phyloP scores from a whole-genome alignment of 78 protist species.

The Ministeria vibrans region DNA sequence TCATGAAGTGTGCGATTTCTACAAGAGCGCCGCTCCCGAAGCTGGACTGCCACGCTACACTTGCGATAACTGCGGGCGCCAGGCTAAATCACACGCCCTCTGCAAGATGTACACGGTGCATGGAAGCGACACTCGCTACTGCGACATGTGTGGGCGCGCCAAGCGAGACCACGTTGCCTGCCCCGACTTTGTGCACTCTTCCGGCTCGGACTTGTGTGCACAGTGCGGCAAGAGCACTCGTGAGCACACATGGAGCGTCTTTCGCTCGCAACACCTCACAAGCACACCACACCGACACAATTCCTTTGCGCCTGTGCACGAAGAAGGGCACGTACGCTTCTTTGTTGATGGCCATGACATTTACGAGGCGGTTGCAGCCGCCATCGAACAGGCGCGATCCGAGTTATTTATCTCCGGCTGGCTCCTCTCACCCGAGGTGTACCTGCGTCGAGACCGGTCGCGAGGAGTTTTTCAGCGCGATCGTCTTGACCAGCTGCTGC shows the following conservation, averaged over 20 bases:
- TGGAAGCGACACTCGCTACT: neutral
- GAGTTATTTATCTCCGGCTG: constrained; percentile 12
- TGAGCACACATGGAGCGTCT: neutral
- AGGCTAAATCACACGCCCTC: neutral
- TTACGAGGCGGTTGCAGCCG: constrained; percentile 10
- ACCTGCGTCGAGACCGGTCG: neutral
- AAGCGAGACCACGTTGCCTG: neutral
- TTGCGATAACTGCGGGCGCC: constrained; percentile 9
- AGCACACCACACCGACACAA: neutral
- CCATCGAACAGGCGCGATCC: neutral
- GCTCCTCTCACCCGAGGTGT: neutral
- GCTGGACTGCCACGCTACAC: too few relatives aligned
- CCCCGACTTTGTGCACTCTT: too few relatives aligned
- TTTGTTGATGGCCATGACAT: constrained; percentile 27
- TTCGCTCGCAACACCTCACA: neutral
- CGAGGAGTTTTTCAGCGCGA: neutral
- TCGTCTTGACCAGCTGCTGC: neutral
- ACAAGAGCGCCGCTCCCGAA: neutral
- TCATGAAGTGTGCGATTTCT: neutral
- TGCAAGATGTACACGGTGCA: neutral
- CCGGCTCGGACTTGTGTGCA: neutral
- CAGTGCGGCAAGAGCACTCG: neutral
- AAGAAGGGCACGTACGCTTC: neutral
- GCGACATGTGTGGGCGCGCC: neutral
- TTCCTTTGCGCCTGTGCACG: neutral